A percentile compares a stretch with the other conserved stretches of the same genome.
phyloP scores from a whole-genome alignment of 495 filamentous ascomycete species.

The Aspergillus egyptiacus region DNA sequence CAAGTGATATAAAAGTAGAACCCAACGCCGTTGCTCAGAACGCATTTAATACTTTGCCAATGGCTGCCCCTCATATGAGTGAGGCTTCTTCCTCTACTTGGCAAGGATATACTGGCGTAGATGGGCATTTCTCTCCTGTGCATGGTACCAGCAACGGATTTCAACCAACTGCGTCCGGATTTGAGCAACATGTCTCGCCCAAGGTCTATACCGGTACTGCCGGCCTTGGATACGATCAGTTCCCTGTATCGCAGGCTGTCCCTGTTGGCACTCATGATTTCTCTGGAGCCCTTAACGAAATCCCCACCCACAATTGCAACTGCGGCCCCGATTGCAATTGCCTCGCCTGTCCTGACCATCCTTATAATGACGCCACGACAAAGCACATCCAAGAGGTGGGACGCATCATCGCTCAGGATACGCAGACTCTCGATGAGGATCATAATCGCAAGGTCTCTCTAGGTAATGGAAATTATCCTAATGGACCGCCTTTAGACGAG shows the following conservation, averaged over 20 bases:
- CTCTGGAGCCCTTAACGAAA: constrained; percentile 12
- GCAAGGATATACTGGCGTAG: neutral
- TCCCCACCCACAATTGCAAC: constrained; percentile 47
- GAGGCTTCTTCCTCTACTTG: neutral
- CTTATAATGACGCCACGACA: constrained; percentile 65
- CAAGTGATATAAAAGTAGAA: constrained; percentile 1
- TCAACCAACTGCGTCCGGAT: neutral
- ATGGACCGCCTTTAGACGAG: constrained; percentile 10
- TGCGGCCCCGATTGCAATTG: constrained; percentile 67
- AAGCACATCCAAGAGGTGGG: constrained; percentile 55
- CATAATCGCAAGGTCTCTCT: constrained; percentile 15
- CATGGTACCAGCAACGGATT: neutral
- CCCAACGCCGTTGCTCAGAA: neutral
- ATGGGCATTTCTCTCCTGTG: constrained; percentile 2
- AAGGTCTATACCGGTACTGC: constrained; percentile 1
- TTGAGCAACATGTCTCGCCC: neutral
- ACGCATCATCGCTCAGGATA: constrained; percentile 34
- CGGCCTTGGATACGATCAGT: neutral
- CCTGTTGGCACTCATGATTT: constrained; percentile 10
- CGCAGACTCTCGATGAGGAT: constrained; percentile 18
- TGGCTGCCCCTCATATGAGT: neutral
- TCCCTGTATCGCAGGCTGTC: constrained; percentile 17
- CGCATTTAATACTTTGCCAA: neutral
- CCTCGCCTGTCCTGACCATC: constrained; percentile 62
- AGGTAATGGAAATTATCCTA: constrained; percentile 4